Conservation (phyloP, 192 early-diverging fungal species). For the Phlyctochytrium arcticum region DNA sequence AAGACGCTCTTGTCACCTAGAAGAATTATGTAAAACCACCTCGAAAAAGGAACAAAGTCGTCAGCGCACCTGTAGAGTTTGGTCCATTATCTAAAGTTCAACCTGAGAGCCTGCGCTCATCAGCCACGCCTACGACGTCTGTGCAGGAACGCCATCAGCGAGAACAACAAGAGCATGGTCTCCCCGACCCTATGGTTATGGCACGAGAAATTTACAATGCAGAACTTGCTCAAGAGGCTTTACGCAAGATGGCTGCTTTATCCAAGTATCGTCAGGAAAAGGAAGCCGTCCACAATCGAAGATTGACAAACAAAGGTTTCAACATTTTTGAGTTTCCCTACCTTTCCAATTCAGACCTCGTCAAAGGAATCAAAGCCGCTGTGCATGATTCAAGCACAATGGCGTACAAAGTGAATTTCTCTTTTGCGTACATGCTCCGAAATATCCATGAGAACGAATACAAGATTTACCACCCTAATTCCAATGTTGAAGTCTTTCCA, state of each 20-base stretch:
- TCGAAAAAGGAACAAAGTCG: neutral
- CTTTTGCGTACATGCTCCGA: neutral
- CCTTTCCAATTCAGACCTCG: neutral
- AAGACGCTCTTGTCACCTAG: neutral
- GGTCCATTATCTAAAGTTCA: too few relatives aligned
- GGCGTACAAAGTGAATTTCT: neutral
- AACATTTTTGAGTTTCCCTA: neutral
- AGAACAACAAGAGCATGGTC: neutral
- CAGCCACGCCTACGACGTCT: neutral
- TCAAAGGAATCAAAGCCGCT: neutral
- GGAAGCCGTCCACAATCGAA: neutral
- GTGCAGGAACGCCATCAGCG: neutral
- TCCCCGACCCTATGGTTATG: neutral
- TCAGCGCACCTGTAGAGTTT: too few relatives aligned
- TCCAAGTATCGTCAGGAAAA: neutral
- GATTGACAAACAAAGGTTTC: neutral
- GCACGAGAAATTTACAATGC: neutral
- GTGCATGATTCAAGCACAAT: neutral
- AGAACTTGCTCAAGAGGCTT: neutral
- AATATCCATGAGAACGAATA: neutral
- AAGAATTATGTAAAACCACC: neutral
- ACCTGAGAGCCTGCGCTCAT: too few relatives aligned
- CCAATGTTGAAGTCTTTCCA: neutral
- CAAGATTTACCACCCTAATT: too few relatives aligned
- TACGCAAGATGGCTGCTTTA: neutral